These are phyloP conservation scores for Pseudocohnilembus persalinus DNA, from an alignment of 169 alveolate species.

Conservation along the genomic window DNA sequence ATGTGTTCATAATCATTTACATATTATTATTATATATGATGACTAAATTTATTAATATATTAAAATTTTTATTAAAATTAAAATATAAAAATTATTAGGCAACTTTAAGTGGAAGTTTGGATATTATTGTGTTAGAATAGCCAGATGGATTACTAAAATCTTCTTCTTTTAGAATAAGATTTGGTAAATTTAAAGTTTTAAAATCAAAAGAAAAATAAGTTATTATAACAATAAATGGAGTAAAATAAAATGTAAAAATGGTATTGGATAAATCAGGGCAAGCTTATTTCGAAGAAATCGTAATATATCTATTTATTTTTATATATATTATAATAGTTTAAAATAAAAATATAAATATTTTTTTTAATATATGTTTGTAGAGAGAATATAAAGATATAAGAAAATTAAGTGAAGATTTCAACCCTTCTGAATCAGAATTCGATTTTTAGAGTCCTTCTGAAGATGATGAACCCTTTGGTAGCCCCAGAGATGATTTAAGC, in stretches of 20 bases:
- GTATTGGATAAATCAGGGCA: constrained; percentile 54
- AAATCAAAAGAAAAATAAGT: constrained; percentile 64
- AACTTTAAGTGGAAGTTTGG: constrained; percentile 76
- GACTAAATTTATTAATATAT: no score
- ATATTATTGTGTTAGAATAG: constrained; percentile 67
- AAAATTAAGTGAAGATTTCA: constrained; percentile 1
- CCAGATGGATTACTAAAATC: constrained; percentile 62
- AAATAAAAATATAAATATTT: neutral
- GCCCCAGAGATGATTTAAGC: neutral
- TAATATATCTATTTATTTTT: neutral
- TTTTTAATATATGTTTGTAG: neutral
- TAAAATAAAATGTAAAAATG: constrained; percentile 36
- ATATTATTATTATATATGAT: no score
- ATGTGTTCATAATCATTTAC: neutral
- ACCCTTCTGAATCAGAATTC: neutral
- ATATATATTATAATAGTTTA: no score
- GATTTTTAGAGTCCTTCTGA: neutral
- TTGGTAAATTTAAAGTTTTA: constrained; percentile 67
- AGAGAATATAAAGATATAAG: constrained; percentile 17
- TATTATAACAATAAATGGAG: constrained; percentile 42
- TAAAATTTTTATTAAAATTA: neutral
- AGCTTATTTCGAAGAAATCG: constrained; percentile 46
- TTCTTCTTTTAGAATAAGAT: constrained; percentile 76
- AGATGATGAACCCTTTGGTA: neutral
- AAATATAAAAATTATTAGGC: constrained; percentile 29